phyloP scores from a whole-genome alignment of 2,329 filamentous ascomycete species.

The Thielaviopsis musarum region DNA sequence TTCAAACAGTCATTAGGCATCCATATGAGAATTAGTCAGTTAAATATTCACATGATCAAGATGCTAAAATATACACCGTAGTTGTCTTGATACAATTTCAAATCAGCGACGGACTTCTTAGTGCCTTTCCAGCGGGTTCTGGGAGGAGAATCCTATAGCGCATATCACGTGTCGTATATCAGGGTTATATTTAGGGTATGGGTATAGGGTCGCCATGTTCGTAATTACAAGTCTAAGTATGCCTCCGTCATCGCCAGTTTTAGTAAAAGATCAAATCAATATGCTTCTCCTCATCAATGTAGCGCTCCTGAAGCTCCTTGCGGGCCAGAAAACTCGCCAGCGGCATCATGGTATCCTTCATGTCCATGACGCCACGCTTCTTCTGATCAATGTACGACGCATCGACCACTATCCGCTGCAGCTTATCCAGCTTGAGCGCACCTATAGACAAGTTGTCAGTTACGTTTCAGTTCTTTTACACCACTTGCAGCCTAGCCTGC shows the following conservation, averaged over 20 bases:
- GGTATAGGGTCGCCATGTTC: background rate
- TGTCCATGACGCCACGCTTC: conserved; percentile 83
- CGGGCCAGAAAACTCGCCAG: conserved; percentile 58
- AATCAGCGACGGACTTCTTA: no score
- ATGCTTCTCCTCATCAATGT: conserved; percentile 39
- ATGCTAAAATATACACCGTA: no score
- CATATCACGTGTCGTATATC: no score
- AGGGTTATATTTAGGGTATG: background rate
- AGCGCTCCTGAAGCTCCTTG: conserved; percentile 54
- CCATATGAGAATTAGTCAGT: no score
- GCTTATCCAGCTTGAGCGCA: conserved; percentile 49
- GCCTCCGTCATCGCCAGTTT: background rate
- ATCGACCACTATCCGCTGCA: conserved; percentile 74
- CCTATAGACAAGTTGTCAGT: conserved; percentile 23
- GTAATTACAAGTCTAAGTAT: background rate
- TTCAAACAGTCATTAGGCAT: no score
- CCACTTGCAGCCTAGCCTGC: background rate
- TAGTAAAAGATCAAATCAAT: conserved; percentile 51
- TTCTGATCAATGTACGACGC: conserved; percentile 89
- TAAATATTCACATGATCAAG: no score
- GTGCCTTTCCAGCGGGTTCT: no score
- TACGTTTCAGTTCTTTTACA: background rate
- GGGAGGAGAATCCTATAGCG: no score
- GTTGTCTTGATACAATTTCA: no score
- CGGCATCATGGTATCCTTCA: conserved; percentile 80